Evolutionary conservation across 2,329 filamentous ascomycete genomes (phyloP).

Genomic region (Helotiales sp.): DNA sequence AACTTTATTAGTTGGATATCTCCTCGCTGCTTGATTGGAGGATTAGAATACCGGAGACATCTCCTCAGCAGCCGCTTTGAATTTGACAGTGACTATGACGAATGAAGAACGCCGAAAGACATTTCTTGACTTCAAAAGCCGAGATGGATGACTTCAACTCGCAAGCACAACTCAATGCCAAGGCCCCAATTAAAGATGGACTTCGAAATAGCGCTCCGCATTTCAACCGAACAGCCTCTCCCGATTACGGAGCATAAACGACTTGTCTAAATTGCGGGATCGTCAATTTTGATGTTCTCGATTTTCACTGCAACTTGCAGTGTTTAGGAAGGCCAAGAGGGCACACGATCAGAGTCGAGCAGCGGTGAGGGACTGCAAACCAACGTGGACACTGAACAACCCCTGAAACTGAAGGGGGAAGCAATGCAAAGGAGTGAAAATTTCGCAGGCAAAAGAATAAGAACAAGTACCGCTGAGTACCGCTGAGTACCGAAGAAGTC

Average conservation of each 20-base stretch:
- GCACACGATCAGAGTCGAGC: background rate
- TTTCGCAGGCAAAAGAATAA: background rate
- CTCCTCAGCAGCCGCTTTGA: background rate
- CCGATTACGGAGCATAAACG: conserved; percentile 5
- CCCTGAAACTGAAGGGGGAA: background rate
- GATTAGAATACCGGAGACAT: background rate
- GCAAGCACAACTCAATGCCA: conserved; percentile 1
- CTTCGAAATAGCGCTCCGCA: background rate
- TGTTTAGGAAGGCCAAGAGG: conserved; percentile 10
- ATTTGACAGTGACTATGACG: background rate
- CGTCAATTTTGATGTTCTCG: background rate
- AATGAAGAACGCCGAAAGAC: background rate
- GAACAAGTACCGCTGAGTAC: background rate
- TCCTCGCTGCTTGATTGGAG: background rate
- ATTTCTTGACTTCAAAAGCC: background rate
- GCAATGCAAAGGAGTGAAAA: background rate
- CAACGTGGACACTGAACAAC: background rate
- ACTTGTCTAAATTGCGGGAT: conserved; percentile 9
- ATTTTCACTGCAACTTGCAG: conserved; percentile 11
- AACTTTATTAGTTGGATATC: conserved; percentile 3
- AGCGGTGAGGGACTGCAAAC: conserved; percentile 6
- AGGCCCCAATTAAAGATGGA: background rate
- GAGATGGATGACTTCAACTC: background rate
- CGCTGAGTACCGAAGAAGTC: background rate
- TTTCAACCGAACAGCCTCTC: background rate